Percentiles rank a stretch among this genome's conserved stretches.
These are phyloP conservation scores for Mycena capillaripes DNA, from an alignment of 768 basidiomycete species.

Conservation along the genomic window DNA sequence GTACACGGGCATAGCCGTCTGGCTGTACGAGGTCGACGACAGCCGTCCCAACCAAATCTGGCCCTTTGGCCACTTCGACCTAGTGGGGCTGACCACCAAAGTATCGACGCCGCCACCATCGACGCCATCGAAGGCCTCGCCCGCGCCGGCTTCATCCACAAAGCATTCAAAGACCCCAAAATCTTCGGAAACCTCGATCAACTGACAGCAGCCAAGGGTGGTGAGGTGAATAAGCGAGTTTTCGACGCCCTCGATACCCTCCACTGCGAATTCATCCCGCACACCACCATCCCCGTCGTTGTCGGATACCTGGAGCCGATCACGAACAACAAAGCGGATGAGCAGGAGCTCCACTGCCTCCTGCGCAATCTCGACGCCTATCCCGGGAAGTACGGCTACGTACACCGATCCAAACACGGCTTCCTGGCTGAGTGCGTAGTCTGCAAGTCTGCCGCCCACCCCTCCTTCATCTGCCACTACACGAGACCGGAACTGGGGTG, in stretches of 20 bases:
- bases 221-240: not conserved
- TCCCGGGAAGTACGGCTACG: constrained; percentile 11
- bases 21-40: not conserved
- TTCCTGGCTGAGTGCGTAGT: not conserved
- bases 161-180: not conserved
- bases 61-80: not conserved
- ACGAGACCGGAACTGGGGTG: constrained; percentile 2
- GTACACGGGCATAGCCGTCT: not conserved
- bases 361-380: not conserved
- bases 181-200: not conserved
- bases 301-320: constrained; percentile 2
- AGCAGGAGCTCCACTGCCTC: not conserved
- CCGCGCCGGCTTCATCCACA: not conserved
- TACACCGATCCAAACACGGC: not conserved
- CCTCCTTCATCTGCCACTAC: constrained; percentile 11
- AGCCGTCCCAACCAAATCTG: too few species aligned
- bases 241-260: constrained; percentile 20
- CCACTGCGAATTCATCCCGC: not conserved
- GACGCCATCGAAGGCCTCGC: not conserved
- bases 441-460: constrained; percentile 16
- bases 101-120: not conserved
- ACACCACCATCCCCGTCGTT: not conserved
- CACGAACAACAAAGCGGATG: not conserved
- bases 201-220: not conserved
- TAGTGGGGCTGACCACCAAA: too few species aligned